These are phyloP conservation scores for Wolfiporia cocos DNA, from an alignment of 1,284 basidiomycete genomes.

Conservation along the genomic window DNA sequence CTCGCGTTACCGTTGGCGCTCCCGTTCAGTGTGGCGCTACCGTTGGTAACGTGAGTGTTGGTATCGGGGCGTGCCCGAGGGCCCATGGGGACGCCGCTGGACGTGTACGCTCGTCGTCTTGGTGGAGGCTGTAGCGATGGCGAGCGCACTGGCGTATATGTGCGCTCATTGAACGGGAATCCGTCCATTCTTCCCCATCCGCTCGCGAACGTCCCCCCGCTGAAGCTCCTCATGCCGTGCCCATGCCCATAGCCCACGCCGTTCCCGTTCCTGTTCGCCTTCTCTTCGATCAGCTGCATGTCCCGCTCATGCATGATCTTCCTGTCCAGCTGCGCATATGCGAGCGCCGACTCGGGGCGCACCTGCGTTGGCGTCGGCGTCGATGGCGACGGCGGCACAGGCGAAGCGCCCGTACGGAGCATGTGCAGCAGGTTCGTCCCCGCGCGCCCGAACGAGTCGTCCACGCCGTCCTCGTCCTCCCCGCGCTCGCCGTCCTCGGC, in stretches of 20 bases:
- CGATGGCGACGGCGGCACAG: constrained; percentile 7
- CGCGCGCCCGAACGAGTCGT: constrained; percentile 46
- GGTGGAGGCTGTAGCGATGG: constrained; percentile 60
- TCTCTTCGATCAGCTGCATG: constrained; percentile 13
- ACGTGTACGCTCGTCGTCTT: constrained; percentile 45
- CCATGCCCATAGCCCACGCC: too few species aligned
- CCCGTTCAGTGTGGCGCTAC: too few species aligned
- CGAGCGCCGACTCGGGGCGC: constrained; percentile 9
- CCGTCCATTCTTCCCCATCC: too few species aligned
- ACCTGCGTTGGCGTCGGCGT: constrained; percentile 11
- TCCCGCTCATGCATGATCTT: constrained; percentile 49
- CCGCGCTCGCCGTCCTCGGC: constrained; percentile 22
- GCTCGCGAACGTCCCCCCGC: too few species aligned
- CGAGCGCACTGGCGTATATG: constrained; percentile 4
- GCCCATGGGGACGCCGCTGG: constrained; percentile 20
- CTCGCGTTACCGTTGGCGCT: too few species aligned
- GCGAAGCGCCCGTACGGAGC: constrained; percentile 29
- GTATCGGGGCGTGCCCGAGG: constrained; percentile 9
- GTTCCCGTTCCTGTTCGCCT: constrained; percentile 4
- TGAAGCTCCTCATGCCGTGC: too few species aligned
- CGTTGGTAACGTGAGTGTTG: too few species aligned
- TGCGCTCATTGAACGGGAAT: too few species aligned
- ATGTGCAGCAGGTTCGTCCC: constrained; percentile 50
- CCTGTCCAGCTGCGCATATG: constrained; percentile 28
- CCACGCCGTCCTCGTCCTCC: constrained; percentile 24